phyloP scores from a whole-genome alignment of 139 green algal species.

The Micractinium sp. region DNA sequence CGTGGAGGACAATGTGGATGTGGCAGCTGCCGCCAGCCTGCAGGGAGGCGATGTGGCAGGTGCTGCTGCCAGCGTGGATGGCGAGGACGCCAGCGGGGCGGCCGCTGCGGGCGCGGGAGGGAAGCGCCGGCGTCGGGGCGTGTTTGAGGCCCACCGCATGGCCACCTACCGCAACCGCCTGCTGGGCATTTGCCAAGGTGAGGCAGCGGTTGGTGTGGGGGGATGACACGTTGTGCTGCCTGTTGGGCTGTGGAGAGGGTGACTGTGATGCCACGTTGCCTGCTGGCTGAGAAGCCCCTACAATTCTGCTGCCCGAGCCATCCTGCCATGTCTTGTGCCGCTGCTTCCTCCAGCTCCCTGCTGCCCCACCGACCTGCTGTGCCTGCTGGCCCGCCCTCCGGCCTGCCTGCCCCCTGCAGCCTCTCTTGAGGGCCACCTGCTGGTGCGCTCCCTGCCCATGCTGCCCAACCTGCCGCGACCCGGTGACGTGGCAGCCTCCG shows the following conservation, averaged over 20 bases:
- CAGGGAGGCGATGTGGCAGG: background rate
- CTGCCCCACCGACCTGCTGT: background rate
- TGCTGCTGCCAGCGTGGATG: background rate
- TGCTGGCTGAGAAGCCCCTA: background rate
- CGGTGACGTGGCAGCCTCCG: constrained; percentile 4
- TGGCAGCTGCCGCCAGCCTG: background rate
- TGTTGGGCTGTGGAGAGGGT: background rate
- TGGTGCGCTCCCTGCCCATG: constrained; percentile 27
- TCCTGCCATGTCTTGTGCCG: background rate
- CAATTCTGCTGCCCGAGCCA: background rate
- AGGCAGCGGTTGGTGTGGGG: background rate
- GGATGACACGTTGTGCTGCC: background rate
- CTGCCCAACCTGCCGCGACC: constrained; percentile 30
- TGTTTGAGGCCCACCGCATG: constrained; percentile 45
- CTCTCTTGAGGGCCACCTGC: background rate
- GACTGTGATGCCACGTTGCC: background rate
- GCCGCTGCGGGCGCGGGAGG: background rate
- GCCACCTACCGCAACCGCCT: constrained; percentile 32
- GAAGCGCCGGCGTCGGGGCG: background rate
- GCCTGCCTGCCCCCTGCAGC: constrained; percentile 4
- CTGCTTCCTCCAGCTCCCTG: background rate
- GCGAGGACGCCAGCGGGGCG: background rate
- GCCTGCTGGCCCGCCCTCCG: no score
- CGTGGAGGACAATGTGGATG: constrained; percentile 14
- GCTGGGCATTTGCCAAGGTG: constrained; percentile 39